Percentiles rank a stretch among this genome's conserved stretches.
Evolutionary conservation across 2,329 filamentous ascomycete genomes (phyloP).

Genomic region (Chrysosporium queenslandicum): DNA sequence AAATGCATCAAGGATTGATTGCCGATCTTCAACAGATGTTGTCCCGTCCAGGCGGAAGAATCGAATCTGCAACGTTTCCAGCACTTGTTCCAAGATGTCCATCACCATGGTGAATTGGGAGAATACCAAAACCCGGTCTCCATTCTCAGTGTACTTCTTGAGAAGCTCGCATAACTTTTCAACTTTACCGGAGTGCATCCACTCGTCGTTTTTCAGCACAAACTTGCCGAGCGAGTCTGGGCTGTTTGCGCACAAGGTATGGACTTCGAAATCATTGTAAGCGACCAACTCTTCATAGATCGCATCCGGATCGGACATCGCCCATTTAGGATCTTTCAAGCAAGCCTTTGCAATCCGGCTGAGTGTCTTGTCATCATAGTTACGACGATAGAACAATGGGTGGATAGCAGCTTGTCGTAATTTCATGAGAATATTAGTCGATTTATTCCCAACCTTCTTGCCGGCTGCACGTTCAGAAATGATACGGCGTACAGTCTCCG

Average conservation of each 20-base stretch:
- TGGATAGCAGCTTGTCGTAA: slow-evolving; percentile 88
- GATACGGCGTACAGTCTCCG: slow-evolving; percentile 52
- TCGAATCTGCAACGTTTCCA: slow-evolving; percentile 60
- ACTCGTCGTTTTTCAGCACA: slow-evolving; percentile 50
- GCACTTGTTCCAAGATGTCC: slow-evolving; percentile 75
- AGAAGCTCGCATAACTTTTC: slow-evolving; percentile 67
- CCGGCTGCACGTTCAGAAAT: slow-evolving; percentile 49
- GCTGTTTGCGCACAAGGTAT: slow-evolving; percentile 48
- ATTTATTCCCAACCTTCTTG: slow-evolving; percentile 46
- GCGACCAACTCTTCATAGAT: slow-evolving; percentile 46
- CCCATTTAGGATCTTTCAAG: slow-evolving; percentile 55
- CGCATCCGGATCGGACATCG: slow-evolving; percentile 40
- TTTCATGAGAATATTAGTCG: slow-evolving; percentile 70
- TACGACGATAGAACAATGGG: slow-evolving; percentile 71
- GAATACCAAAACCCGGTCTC: slow-evolving; percentile 82
- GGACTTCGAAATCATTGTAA: slow-evolving; percentile 53
- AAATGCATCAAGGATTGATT: slow-evolving; percentile 81
- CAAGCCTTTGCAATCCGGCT: slow-evolving; percentile 68
- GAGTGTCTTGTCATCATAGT: slow-evolving; percentile 66
- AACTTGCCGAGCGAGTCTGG: slow-evolving; percentile 46
- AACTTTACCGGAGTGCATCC: slow-evolving; percentile 78
- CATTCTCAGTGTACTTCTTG: slow-evolving; percentile 60
- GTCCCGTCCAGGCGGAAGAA: slow-evolving; percentile 81
- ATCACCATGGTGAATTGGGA: slow-evolving; percentile 88
- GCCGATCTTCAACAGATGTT: slow-evolving; percentile 71